Evolutionary conservation across 148 eudicot genomes (phyloP).

Genomic region (Fagopyrum esculentum): DNA sequence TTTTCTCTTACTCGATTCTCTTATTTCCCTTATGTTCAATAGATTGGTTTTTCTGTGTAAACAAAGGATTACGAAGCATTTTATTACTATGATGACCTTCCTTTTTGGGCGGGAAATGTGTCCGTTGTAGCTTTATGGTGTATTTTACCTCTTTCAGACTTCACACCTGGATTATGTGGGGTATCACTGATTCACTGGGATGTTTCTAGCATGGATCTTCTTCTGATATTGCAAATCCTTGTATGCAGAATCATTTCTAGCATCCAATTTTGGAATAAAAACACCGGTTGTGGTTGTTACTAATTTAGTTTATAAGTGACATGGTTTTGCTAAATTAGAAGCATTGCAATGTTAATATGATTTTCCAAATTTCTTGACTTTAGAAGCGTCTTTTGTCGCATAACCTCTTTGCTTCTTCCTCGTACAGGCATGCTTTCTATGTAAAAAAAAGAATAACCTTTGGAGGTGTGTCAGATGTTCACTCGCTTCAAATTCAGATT

Average conservation of each 20-base stretch:
- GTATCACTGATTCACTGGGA: not conserved
- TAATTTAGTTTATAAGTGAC: not conserved
- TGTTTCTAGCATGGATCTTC: not conserved
- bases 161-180: not conserved
- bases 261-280: not conserved
- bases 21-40: not conserved
- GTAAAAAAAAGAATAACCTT: constrained; percentile 47
- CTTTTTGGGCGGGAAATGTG: not conserved
- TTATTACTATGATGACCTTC: not conserved
- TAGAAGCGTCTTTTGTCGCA: not conserved
- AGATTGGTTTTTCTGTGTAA: not conserved
- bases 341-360: not conserved
- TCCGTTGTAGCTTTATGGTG: not conserved
- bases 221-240: not conserved
- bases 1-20: not conserved
- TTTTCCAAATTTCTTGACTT: not conserved
- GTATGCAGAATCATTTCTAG: not conserved
- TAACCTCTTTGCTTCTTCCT: not conserved
- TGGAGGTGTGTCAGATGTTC: constrained; percentile 79
- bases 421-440: constrained; percentile 69
- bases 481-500: constrained; percentile 70
- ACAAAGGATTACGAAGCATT: not conserved
- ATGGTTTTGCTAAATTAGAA: not conserved
- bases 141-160: not conserved
- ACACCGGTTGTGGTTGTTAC: not conserved